phyloP scores from a whole-genome alignment of 805 yeast species.

The Saturnispora saitoi region DNA sequence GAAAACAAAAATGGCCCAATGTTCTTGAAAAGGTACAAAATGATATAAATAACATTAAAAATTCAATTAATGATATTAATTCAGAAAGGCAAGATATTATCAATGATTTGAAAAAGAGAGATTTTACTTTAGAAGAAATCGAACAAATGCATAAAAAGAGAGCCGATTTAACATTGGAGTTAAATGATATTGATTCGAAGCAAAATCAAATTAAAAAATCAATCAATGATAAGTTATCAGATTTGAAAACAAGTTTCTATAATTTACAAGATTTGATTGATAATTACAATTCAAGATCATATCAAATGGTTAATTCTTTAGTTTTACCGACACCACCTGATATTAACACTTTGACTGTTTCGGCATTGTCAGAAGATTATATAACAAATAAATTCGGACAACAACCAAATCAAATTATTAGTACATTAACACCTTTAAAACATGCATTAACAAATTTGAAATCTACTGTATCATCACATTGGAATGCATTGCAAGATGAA shows the following conservation, averaged over 20 bases:
- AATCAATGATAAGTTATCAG: slow-evolving; percentile 41
- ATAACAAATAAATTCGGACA: slow-evolving; percentile 39
- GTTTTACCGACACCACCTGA: slow-evolving; percentile 15
- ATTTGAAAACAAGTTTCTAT: slow-evolving; percentile 41
- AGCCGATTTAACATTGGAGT: slow-evolving; percentile 44
- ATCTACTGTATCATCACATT: slow-evolving; percentile 25
- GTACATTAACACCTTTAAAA: slow-evolving; percentile 24
- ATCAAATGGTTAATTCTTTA: slow-evolving; percentile 35
- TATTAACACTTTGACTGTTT: slow-evolving; percentile 18
- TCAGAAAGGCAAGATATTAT: slow-evolving; percentile 34
- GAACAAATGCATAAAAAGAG: slow-evolving; percentile 56
- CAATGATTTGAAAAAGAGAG: slow-evolving; percentile 40
- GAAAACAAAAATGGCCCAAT: slow-evolving; percentile 56
- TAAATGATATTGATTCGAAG: slow-evolving; percentile 37
- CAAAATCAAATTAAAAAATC: slow-evolving; percentile 37
- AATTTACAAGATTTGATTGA: slow-evolving; percentile 43
- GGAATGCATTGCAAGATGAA: slow-evolving; percentile 42
- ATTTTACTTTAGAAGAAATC: slow-evolving; percentile 53
- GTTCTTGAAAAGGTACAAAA: slow-evolving; percentile 46
- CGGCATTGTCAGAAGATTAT: slow-evolving; percentile 21
- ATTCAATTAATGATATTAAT: slow-evolving; percentile 33
- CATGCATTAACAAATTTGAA: slow-evolving; percentile 26
- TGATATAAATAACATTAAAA: slow-evolving; percentile 42
- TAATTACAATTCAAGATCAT: slow-evolving; percentile 48
- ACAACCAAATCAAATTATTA: slow-evolving; percentile 36